Evolutionary conservation across 2,329 filamentous ascomycete species (phyloP).

Genomic region (Venturia oleaginea): DNA sequence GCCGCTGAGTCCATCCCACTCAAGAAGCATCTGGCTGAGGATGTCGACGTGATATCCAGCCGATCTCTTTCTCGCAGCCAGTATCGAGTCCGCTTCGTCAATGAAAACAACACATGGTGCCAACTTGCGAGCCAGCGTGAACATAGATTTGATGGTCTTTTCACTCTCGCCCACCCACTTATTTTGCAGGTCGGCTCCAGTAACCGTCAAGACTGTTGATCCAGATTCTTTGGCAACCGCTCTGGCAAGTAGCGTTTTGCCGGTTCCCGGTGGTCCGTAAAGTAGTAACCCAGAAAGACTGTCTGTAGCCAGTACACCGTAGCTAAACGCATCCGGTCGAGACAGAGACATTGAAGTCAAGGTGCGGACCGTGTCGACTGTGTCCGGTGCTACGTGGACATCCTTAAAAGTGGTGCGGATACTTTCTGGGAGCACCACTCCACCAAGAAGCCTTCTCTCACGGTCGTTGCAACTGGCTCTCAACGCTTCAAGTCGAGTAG

Average conservation of each 20-base stretch:
- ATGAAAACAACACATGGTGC: constrained; percentile 92
- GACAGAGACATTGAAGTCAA: constrained; percentile 80
- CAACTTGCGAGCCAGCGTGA: constrained; percentile 82
- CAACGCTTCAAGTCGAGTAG: constrained; percentile 34
- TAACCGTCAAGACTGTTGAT: constrained; percentile 72
- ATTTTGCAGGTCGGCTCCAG: constrained; percentile 84
- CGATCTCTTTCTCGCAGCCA: constrained; percentile 54
- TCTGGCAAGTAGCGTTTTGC: constrained; percentile 56
- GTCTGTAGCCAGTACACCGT: constrained; percentile 84
- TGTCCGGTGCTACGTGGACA: constrained; percentile 73
- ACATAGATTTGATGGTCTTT: constrained; percentile 90
- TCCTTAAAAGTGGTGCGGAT: constrained; percentile 83
- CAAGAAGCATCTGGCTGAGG: constrained; percentile 92
- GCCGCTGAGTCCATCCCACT: constrained; percentile 89
- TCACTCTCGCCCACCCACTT: constrained; percentile 96
- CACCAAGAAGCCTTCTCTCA: constrained; percentile 72
- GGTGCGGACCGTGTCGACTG: constrained; percentile 78
- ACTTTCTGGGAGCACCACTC: constrained; percentile 71
- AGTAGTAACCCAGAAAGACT: constrained; percentile 82
- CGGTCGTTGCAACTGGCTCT: constrained; percentile 59
- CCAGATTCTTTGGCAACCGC: constrained; percentile 56
- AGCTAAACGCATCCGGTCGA: constrained; percentile 89
- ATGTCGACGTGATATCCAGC: constrained; percentile 67
- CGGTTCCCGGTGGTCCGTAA: constrained; percentile 72
- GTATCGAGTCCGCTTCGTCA: constrained; percentile 89